Evolutionary conservation across 2,329 filamentous ascomycete species (phyloP).

Genomic region (Aureobasidium sp.): DNA sequence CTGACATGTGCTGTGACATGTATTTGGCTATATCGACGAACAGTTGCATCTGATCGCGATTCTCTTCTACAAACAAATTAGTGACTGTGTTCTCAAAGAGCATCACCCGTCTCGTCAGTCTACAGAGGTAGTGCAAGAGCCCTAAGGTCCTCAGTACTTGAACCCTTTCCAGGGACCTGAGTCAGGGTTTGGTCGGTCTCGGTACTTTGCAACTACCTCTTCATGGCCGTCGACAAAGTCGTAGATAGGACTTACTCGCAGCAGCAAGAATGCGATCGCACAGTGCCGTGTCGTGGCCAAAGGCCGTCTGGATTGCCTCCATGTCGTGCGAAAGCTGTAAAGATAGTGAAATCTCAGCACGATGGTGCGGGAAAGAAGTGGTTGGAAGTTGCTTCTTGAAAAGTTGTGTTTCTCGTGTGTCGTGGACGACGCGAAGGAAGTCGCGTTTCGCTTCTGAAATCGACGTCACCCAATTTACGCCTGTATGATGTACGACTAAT

Average conservation of each 20-base stretch:
- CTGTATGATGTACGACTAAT: too few relatives aligned
- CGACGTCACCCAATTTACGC: too few relatives aligned
- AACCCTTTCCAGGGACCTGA: background rate
- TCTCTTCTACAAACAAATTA: slow-evolving; percentile 10
- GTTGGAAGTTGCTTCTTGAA: background rate
- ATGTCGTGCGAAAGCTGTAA: background rate
- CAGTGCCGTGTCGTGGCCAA: slow-evolving; percentile 12
- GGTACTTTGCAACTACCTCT: background rate
- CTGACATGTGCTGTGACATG: slow-evolving; percentile 23
- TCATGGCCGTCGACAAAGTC: background rate
- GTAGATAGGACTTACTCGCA: slow-evolving; percentile 10
- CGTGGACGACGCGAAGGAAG: too few relatives aligned
- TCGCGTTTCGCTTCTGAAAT: too few relatives aligned
- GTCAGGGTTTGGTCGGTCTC: background rate
- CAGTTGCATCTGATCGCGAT: slow-evolving; percentile 23
- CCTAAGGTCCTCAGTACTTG: background rate
- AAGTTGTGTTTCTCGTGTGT: too few relatives aligned
- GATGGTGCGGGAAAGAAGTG: background rate
- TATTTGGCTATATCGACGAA: slow-evolving; percentile 44
- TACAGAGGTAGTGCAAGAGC: background rate
- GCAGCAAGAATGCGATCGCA: slow-evolving; percentile 16
- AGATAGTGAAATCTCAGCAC: background rate
- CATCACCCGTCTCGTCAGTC: background rate
- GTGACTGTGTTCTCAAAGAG: background rate
- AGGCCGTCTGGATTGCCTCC: slow-evolving; percentile 11